A percentile compares a stretch with the other conserved stretches of the same genome.
These are phyloP conservation scores for Diaporthe capsici DNA, from an alignment of 2,329 filamentous ascomycete species.

Conservation along the genomic window DNA sequence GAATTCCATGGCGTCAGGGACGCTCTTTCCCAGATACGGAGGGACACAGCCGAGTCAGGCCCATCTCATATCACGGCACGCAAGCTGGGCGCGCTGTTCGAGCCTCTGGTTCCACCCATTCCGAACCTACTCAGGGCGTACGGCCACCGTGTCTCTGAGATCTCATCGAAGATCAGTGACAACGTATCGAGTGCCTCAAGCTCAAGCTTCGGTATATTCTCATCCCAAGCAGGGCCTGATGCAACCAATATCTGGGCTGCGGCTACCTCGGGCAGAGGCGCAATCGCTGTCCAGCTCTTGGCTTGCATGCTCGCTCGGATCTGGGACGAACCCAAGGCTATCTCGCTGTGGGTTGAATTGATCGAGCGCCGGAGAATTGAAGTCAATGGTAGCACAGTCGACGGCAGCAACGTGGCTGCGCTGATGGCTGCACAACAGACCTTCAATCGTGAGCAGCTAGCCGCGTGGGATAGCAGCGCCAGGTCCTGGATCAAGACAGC, in stretches of 20 bases:
- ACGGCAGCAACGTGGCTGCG: constrained; percentile 23
- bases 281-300: constrained; percentile 50
- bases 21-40: fast-evolving
- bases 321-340: constrained; percentile 46
- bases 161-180: neutral
- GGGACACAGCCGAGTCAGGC: neutral
- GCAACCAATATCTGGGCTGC: constrained; percentile 54
- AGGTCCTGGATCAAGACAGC: constrained; percentile 54
- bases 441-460: constrained; percentile 48
- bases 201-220: neutral
- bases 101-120: neutral
- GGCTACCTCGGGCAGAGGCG: constrained; percentile 50
- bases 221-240: constrained; percentile 47
- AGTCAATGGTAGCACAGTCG: neutral
- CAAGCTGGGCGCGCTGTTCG: constrained; percentile 18
- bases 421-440: neutral
- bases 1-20: neutral
- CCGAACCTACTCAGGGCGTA: neutral
- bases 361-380: constrained; percentile 43
- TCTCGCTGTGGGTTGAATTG: constrained; percentile 49
- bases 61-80: neutral
- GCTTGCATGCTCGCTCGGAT: constrained; percentile 50
- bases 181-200: too few species aligned
- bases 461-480: constrained; percentile 55
- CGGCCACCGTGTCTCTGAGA: neutral